These are phyloP conservation scores for Kwoniella sp. DNA, from an alignment of 768 basidiomycete species.

Conservation along the genomic window DNA sequence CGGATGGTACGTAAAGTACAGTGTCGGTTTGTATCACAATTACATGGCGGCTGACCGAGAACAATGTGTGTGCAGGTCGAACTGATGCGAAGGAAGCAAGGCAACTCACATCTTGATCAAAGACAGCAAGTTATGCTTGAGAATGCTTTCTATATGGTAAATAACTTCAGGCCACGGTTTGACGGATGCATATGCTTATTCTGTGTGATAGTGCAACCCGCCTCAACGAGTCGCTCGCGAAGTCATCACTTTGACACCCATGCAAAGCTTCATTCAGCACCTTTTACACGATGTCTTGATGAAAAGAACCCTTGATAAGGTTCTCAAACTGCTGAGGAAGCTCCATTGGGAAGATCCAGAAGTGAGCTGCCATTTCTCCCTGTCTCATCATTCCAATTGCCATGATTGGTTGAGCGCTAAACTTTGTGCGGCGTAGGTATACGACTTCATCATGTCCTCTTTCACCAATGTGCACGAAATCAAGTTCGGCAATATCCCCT, in stretches of 20 bases:
- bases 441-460: slow-evolving; percentile 73
- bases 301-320: slow-evolving; percentile 94
- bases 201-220: slow-evolving; percentile 77
- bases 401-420: neutral
- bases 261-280: slow-evolving; percentile 93
- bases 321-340: slow-evolving; percentile 87
- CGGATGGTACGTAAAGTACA: slow-evolving; percentile 69
- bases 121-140: slow-evolving; percentile 85
- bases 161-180: slow-evolving; percentile 4
- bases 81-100: slow-evolving; percentile 92
- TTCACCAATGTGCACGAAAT: slow-evolving; percentile 99
- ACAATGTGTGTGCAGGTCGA: slow-evolving; percentile 66
- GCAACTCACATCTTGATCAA: slow-evolving; percentile 87
- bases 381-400: no score
- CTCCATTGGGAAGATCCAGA: slow-evolving; percentile 87
- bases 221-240: slow-evolving; percentile 86
- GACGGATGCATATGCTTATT: slow-evolving; percentile 9
- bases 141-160: slow-evolving; percentile 96
- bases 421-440: slow-evolving; percentile 57
- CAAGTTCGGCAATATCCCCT: slow-evolving; percentile 83
- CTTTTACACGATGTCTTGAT: slow-evolving; percentile 90
- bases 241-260: slow-evolving; percentile 79
- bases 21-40: neutral
- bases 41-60: neutral
- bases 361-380: slow-evolving; percentile 38